These are phyloP conservation scores for Neofusicoccum cordaticola DNA, from an alignment of 2,329 filamentous ascomycete genomes.

Conservation along the genomic window DNA sequence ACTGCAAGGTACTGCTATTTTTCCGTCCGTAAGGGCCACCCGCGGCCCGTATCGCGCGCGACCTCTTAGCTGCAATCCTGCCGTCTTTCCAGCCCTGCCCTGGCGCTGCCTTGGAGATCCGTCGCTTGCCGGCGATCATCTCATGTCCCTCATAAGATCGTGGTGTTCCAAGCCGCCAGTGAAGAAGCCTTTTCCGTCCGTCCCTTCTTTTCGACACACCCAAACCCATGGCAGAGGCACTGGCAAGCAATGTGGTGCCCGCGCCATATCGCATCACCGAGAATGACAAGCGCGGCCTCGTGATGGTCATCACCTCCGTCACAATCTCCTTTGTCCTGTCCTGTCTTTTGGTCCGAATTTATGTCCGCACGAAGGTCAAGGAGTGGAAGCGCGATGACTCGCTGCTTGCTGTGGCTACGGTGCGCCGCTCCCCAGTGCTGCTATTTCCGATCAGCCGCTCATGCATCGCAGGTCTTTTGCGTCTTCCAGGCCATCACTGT, in stretches of 20 bases:
- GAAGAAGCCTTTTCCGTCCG: background rate
- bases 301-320: constrained; percentile 29
- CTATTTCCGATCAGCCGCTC: background rate
- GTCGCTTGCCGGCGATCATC: background rate
- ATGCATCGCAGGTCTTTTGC: constrained; percentile 25
- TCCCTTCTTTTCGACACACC: background rate
- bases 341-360: constrained; percentile 31
- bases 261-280: constrained; percentile 30
- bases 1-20: background rate
- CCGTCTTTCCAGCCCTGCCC: background rate
- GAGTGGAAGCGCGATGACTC: constrained; percentile 34
- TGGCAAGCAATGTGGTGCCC: constrained; percentile 17
- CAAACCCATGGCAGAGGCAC: background rate
- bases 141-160: background rate
- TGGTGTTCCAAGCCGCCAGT: background rate
- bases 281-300: constrained; percentile 33
- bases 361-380: constrained; percentile 26
- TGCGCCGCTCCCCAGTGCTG: constrained; percentile 13
- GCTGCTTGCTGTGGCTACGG: constrained; percentile 26
- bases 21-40: background rate
- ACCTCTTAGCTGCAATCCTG: background rate
- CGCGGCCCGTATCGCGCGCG: too few relatives aligned
- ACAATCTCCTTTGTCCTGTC: constrained; percentile 30
- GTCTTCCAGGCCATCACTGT: constrained; percentile 24
- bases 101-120: background rate